Evolutionary conservation across 2,329 filamentous ascomycete species (phyloP).

Genomic region (Sporothrix globosa): DNA sequence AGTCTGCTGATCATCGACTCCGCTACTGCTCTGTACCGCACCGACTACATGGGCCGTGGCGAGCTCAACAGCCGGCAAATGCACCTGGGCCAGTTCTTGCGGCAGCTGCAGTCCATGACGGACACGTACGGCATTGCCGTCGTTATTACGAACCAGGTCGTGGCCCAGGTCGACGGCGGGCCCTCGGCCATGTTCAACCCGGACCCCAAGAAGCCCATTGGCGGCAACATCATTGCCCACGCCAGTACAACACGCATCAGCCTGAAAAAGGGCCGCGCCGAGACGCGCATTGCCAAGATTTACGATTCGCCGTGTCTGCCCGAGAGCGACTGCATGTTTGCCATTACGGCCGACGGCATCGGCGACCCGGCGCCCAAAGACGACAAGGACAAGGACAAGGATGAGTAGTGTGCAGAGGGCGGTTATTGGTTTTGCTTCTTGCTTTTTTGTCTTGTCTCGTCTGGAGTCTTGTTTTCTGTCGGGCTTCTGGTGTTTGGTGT

Average conservation of each 20-base stretch:
- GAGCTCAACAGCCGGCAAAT: slow-evolving; percentile 93
- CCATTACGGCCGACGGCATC: slow-evolving; percentile 96
- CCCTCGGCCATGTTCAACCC: slow-evolving; percentile 99
- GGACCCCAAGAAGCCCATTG: slow-evolving; percentile 98
- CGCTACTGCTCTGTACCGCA: slow-evolving; percentile 92
- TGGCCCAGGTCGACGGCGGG: slow-evolving; percentile 95
- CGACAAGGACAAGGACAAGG: slow-evolving; percentile 65
- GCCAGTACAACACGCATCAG: slow-evolving; percentile 93
- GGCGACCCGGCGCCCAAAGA: slow-evolving; percentile 96
- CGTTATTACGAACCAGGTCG: slow-evolving; percentile 98
- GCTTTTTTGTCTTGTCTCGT: background rate
- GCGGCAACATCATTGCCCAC: slow-evolving; percentile 98
- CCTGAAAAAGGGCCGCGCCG: slow-evolving; percentile 90
- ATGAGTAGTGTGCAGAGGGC: background rate
- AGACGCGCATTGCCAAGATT: slow-evolving; percentile 98
- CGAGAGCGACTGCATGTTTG: slow-evolving; percentile 94
- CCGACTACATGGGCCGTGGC: slow-evolving; percentile 94
- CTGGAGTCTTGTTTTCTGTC: background rate
- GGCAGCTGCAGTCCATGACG: slow-evolving; percentile 75
- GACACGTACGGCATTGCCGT: slow-evolving; percentile 94
- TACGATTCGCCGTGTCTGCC: slow-evolving; percentile 97
- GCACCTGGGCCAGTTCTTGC: slow-evolving; percentile 86
- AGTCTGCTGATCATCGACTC: slow-evolving; percentile 95
- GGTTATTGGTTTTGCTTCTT: background rate
- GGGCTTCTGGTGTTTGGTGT: slow-evolving; percentile 21